Base-by-base conservation (phyloP, 108 stramenopile genomes). In the Cyclotella baltica region DNA sequence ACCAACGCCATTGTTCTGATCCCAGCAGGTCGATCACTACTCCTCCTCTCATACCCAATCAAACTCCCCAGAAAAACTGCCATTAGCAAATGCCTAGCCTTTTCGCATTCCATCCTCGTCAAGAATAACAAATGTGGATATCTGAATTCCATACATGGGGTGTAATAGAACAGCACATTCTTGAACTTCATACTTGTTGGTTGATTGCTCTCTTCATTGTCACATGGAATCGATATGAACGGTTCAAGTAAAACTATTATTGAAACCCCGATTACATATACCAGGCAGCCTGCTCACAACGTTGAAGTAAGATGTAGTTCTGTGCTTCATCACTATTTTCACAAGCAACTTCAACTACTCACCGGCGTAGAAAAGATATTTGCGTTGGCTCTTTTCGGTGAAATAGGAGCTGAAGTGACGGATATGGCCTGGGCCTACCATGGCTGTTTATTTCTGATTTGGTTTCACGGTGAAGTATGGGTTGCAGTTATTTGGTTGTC, bases 1-100 rank as follows among this genome's bases (percentile, higher is more conserved):
- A 98, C 97, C 50, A 96, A 50, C 2, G 85, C 63, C 91, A 93
- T 93, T 10, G 93, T 92, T 35, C 91, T 66, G 6, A 91, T 85
- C 0, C 92, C 92, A 15, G 92, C 92, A 4, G 90, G 89, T 22
- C 89, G 40, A 51, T 92, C 88, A 40, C 67, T 63, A 3, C 76
- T 48, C 30, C 90, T 70, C 23, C 91, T 67, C 61, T 92, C 89
- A n/a, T 78, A 83, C 22, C 86, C 86, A 28, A 87, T 85, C 31
- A 83, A 47, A 20, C 67, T 78, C 0, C 86, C 86, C 31, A 83
- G 70, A 46, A 78, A 62, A 10, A 87, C 84, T 2, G 81, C 63
- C 47, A 78, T 56, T 19, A 85, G 16, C 16, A 87, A 52, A 58
- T 80, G 74, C 36, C 86, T 67, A 5, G 75, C 76, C 3, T 68